Conservation (phyloP, 805 yeast genomes). For the Candida andamanensis region DNA sequence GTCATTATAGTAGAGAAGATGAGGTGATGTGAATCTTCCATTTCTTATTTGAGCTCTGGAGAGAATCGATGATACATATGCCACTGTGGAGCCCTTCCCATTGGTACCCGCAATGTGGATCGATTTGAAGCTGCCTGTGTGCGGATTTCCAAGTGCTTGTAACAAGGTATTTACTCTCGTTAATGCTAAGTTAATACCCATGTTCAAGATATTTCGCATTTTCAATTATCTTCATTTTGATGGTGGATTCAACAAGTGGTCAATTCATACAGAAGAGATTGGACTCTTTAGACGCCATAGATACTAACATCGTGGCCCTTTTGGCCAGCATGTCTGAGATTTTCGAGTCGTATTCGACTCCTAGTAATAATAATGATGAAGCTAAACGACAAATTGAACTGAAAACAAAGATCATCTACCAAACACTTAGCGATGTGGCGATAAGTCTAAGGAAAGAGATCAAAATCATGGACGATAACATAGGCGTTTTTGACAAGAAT, state of each 20-base stretch:
- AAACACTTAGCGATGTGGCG: slow-evolving; percentile 53
- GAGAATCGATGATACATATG: slow-evolving; percentile 68
- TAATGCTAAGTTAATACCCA: slow-evolving; percentile 39
- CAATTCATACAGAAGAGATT: slow-evolving; percentile 46
- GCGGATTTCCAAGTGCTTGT: slow-evolving; percentile 62
- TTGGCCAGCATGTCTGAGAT: slow-evolving; percentile 46
- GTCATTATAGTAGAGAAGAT: slow-evolving; percentile 67
- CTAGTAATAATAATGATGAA: slow-evolving; percentile 15
- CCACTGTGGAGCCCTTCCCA: slow-evolving; percentile 91
- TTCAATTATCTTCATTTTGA: background rate
- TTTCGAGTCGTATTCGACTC: slow-evolving; percentile 36
- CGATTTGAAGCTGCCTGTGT: slow-evolving; percentile 48
- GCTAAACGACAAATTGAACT: slow-evolving; percentile 36
- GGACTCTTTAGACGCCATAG: slow-evolving; percentile 49
- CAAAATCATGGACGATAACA: slow-evolving; percentile 55
- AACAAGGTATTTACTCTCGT: slow-evolving; percentile 29
- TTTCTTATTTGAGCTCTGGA: slow-evolving; percentile 43
- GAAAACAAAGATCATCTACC: slow-evolving; percentile 46
- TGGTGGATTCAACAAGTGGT: background rate
- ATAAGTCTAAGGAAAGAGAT: slow-evolving; percentile 62
- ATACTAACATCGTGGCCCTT: slow-evolving; percentile 46
- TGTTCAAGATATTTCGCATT: slow-evolving; percentile 4
- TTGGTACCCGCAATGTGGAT: slow-evolving; percentile 96
- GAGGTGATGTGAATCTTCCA: slow-evolving; percentile 91
- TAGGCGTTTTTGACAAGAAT: slow-evolving; percentile 42